Conservation (phyloP, 1,284 basidiomycete genomes). For the Ganoderma resinaceum region DNA sequence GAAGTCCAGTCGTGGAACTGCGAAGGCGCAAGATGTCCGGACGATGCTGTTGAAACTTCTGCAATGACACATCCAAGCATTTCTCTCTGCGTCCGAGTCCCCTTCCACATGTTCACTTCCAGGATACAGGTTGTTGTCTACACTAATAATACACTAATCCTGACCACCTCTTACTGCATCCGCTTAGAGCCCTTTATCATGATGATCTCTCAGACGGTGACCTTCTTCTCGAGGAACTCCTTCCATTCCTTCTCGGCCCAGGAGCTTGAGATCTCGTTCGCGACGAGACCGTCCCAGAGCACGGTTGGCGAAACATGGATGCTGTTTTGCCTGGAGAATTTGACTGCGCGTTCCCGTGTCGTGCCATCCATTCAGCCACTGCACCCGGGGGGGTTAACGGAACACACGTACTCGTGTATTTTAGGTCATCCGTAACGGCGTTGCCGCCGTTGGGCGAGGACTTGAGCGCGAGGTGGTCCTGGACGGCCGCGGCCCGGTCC, state of each 20-base stretch:
- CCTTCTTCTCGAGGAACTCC: constrained; percentile 77
- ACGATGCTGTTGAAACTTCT: constrained; percentile 54
- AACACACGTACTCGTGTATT: constrained; percentile 73
- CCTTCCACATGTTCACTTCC: constrained; percentile 3
- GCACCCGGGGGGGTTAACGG: background rate
- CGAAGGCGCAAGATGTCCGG: constrained; percentile 67
- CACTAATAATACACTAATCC: constrained; percentile 16
- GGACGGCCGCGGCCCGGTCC: constrained; percentile 57
- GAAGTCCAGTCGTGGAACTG: constrained; percentile 82
- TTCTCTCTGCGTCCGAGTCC: background rate
- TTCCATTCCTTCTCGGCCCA: constrained; percentile 90
- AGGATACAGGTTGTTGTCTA: background rate
- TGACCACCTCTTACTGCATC: constrained; percentile 15
- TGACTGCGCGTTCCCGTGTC: constrained; percentile 57
- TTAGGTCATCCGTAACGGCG: constrained; percentile 83
- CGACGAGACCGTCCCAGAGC: constrained; percentile 87
- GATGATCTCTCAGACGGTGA: constrained; percentile 43
- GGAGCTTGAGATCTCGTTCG: constrained; percentile 80
- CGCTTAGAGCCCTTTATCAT: background rate
- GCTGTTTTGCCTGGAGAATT: constrained; percentile 90
- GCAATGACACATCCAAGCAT: constrained; percentile 11
- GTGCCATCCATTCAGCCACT: background rate
- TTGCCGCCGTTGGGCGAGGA: constrained; percentile 76
- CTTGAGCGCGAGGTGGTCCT: constrained; percentile 71
- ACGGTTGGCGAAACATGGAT: constrained; percentile 93